Evolutionary conservation across 2,329 filamentous ascomycete genomes (phyloP), one percentile per base, ranked within the genome.

Genomic region (Colletotrichum liaoningense): DNA sequence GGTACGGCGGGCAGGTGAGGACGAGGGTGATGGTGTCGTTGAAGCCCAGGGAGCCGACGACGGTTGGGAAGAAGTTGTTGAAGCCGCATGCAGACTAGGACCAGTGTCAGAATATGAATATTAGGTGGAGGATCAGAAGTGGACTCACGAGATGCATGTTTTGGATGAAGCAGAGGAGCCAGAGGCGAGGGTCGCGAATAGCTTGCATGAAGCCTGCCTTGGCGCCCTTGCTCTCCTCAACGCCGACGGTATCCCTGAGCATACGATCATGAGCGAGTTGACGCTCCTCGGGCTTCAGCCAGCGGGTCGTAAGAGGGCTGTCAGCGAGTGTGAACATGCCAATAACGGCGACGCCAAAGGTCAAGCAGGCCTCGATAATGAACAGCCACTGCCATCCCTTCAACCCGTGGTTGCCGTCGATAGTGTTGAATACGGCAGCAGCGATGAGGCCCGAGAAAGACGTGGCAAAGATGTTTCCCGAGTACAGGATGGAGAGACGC

Each of bases 1-100:
- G 78, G 75, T 86, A 88, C 0, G 87, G 87, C 0, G 87, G 87
- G 67, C 81, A 83, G 0, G 86, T 88, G 5, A 88, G 81, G 8
- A 88, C 80, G 11, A 88, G 77, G 8, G 80, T 86, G 67, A 84
- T 79, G 2, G 83, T 86, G 74, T 77, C 74, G 73, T 76, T 76
- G 69, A 79, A 83, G 11, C 79, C 77, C 11, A 83, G 77, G 0
- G 81, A 79, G 3, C 72, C 75, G 42, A 83, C 79, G 3, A 83
- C 77, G 0, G 81, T 82, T 1, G 79, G 76, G 70, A 78, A 80
- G 73, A 79, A 79, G 67, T 78, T 79, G 71, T 78, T 79, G 72
- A 79, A 79, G 3, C 69, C 71, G 59, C 76, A 77, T 1, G 78
- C 77, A 2, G 77, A 79, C 38, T 42, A 16, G 14, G 38, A 3